Evolutionary conservation across 106 monocot genomes (phyloP), one percentile per base, ranked within the genome.

Genomic region (Hemerocallis citrina): DNA sequence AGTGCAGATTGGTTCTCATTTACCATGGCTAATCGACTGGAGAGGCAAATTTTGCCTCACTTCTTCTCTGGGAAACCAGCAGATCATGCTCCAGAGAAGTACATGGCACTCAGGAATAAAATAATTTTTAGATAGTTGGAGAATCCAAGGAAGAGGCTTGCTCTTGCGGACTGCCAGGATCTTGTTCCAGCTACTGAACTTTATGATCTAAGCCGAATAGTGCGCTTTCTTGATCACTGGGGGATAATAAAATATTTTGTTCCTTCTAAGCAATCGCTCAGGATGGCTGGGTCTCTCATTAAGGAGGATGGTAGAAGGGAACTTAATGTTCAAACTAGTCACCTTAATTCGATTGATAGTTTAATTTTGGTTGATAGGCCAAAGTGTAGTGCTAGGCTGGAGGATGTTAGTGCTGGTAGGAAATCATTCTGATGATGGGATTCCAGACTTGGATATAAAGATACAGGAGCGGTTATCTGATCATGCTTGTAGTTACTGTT

Each of bases 11-110:
- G 89, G 89, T 93, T 93, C 40, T 72, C 79, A 28, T 58, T 57
- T 8, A 70, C 0, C 27, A 66, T 74, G 0, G 89, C 85, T 6
- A 79, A 93, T 68, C 75, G 93, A 46, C 62, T 89, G 55, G 93
- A 93, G 69, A 68, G 93, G 50, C 93, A 89, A 69, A 89, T 85
- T 19, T 84, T 93, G 49, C 93, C 93, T 2, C 93, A 93, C 66
- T 89, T 79, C 79, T 89, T 93, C 69, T 80, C 82, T 0, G 89
- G 93, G 49, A 89, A 89, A 25, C 75, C 89, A 2, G 21, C 44
- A 0, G 81, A 77, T 7, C 79, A 85, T 58, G 80, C 82, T 0
- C 79, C 93, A 0, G 89, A 85, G 67, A 89, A 72, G 64, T 93
- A 89, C 55, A 74, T 82, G 7, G 16, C 29, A 3, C 71, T 93